These are phyloP conservation scores for Talaromyces islandicus DNA, from an alignment of 2,329 filamentous ascomycete genomes.

Conservation along the genomic window DNA sequence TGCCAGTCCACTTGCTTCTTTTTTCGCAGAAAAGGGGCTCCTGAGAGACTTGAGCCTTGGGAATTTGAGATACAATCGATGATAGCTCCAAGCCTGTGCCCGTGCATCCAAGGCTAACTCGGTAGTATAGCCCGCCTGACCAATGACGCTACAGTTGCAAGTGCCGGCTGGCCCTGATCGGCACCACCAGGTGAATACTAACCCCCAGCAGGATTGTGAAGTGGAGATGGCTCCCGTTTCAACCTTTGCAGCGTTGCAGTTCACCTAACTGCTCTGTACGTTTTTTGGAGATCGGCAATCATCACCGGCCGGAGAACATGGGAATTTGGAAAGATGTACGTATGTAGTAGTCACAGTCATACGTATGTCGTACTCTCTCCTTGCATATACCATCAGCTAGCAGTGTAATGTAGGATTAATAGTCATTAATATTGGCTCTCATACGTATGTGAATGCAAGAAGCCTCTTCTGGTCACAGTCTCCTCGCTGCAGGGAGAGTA, in stretches of 20 bases:
- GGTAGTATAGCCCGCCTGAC: not conserved
- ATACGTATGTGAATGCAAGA: not conserved
- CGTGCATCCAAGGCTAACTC: not conserved
- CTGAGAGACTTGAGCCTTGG: not conserved
- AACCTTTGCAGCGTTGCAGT: not conserved
- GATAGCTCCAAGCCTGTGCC: no score
- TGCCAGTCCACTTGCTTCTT: not conserved
- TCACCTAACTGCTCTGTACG: not conserved
- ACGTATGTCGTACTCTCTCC: not conserved
- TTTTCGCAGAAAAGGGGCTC: no score
- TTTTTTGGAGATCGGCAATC: not conserved
- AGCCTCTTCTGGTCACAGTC: not conserved
- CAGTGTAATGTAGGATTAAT: not conserved
- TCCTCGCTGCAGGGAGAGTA: not conserved
- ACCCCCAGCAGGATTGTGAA: not conserved
- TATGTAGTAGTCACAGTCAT: not conserved
- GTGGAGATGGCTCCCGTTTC: not conserved
- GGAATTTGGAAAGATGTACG: not conserved
- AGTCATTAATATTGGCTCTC: not conserved
- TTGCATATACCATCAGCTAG: not conserved
- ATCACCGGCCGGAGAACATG: not conserved
- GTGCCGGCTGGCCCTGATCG: not conserved
- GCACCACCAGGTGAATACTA: not conserved
- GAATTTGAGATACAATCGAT: no score
- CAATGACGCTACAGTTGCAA: not conserved